Base-by-base conservation (phyloP, 2,329 filamentous ascomycete species). In the Knoxdaviesia proteae region DNA sequence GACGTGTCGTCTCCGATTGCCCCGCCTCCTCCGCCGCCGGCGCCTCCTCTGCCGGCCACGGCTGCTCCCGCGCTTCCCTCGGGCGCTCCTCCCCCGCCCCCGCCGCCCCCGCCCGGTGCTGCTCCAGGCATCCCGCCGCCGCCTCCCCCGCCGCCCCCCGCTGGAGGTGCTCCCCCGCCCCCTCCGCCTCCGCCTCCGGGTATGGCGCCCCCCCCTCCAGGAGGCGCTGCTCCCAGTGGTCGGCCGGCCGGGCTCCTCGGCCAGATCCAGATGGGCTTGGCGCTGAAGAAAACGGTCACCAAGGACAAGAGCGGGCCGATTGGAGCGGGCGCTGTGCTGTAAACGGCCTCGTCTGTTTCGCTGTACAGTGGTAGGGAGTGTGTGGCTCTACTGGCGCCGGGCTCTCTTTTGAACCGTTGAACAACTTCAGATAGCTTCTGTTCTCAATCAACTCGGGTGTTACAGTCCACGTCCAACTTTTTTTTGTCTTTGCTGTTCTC, bases 241-340 rank as follows among this genome's bases (percentile, higher is more conserved):
- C 64, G 69, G 32, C 73, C 74, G 20, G 53, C 71, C 20, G 74
- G 76, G 1, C 68, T 98, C 53, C 59, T 98, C 48, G 77, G 77
- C 46, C 75, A 94, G 56, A 96, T 98, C 47, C 77, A 88, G 55
- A 62, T 74, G 47, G 88, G 90, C 38, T 86, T 60, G 59, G 60
- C 75, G 3, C 63, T 98, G 55, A 86, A 71, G 66, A 96, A 96
- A 68, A 84, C 86, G 30, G 65, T 79, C 57, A 96, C 90, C 1
- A 87, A 84, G 59, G 90, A 98, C 59, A 78, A 77, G 58, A 94
- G 87, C 59, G 60, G 52, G 40, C 71, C 83, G 42, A 58, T 76
- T 42, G 67, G 77, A 45, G 81, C 84, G 29, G 88, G 88, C n/a
- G 73, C 76, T 47, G 87, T 94, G 46, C 58, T 75, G 57, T 64